A percentile compares a stretch with the other conserved stretches of the same genome.
Evolutionary conservation across 1,284 basidiomycete genomes (phyloP).

Genomic region (Ceratobasidium sp.): DNA sequence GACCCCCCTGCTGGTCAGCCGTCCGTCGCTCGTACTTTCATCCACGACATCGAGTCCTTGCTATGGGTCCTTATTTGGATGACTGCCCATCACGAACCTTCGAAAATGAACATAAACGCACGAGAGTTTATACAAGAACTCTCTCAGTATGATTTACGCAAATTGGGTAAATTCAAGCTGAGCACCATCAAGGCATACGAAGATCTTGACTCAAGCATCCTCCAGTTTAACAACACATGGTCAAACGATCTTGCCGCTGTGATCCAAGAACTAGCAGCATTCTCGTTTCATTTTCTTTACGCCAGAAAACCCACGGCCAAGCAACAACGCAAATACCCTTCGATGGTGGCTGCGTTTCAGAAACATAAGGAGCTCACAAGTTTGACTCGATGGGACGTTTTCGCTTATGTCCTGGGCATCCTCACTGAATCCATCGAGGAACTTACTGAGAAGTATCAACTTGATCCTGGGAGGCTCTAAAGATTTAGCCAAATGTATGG

Average conservation of each 20-base stretch:
- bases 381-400: no score
- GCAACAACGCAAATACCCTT: no score
- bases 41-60: conserved; percentile 16
- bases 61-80: conserved; percentile 21
- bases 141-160: not conserved
- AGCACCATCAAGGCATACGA: not conserved
- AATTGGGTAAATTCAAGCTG: not conserved
- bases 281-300: not conserved
- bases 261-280: not conserved
- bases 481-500: no score
- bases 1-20: not conserved
- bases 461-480: no score
- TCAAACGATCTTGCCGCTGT: not conserved
- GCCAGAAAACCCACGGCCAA: no score
- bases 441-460: no score
- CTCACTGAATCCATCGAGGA: no score
- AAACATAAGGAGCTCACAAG: no score
- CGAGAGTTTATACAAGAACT: not conserved
- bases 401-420: no score
- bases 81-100: not conserved
- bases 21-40: not conserved
- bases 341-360: no score
- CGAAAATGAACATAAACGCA: not conserved
- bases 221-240: not conserved
- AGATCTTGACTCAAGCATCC: not conserved